Evolutionary conservation across 129 eudicot species (phyloP), one percentile per base, ranked within the genome.

Genomic region (Logfia minima): DNA sequence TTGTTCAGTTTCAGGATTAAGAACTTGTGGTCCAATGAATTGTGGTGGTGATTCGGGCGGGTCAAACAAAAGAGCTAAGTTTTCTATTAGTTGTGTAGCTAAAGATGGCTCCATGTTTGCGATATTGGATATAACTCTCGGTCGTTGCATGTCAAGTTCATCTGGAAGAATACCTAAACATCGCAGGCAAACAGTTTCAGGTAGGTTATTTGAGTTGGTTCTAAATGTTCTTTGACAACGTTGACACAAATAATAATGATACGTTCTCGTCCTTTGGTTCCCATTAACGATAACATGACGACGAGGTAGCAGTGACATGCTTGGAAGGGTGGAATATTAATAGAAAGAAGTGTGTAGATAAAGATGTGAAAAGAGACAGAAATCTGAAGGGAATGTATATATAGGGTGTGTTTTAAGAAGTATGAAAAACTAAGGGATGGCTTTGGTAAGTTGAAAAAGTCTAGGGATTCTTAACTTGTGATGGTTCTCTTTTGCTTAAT

Each of bases 161-260:
- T 78, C 70, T 11, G 80, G 70, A 55, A 89, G 31, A 34, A 84
- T 85, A 5, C 88, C 83, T 17, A 84, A 79, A 82, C 97, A 92
- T 17, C 80, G 90, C 0, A 92, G 96, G 24, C 96, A 92, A 16
- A 81, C 74, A 8, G 82, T 60, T 52, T 87, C 89, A 11, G 89
- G 78, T 16, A 89, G 75, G 80, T 84, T 79, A 53, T 88, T 63
- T 29, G 91, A 64, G 55, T 87, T 86, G 78, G 87, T 72, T 65
- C 97, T 81, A 56, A 92, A 76, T 65, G 90, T 83, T 74, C 86
- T 79, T 56, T 89, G 91, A 77, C 97, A 92, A 0, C 78, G 88
- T 14, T 83, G 78, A 78, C 97, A 92, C 97, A 96, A 92, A 45
- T 85, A 89, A 84, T 83, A 92, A 81, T 92, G 92, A 83, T 87